A percentile compares a stretch with the other conserved stretches of the same genome.
Conservation (phyloP, 106 monocot genomes). For the Dendrobium officinale region DNA sequence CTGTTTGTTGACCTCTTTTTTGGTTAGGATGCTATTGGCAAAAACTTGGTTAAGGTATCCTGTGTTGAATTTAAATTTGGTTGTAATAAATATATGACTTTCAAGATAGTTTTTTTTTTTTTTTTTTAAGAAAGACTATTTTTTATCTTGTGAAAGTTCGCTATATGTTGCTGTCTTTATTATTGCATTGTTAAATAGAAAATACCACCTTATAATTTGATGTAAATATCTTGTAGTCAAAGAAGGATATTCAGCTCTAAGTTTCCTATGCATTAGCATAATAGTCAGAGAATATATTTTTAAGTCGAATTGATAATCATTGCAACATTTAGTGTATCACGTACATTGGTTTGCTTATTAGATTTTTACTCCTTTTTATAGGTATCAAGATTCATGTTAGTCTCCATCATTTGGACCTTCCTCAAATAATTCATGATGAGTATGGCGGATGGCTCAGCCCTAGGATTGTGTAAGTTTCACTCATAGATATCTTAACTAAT, state of each 20-base stretch:
- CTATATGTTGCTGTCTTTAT: background rate
- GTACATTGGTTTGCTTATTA: background rate
- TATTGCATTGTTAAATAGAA: background rate
- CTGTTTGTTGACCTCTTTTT: no score
- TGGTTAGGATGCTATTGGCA: no score
- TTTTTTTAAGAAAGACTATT: no score
- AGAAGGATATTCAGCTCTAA: background rate
- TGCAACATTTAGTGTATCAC: background rate
- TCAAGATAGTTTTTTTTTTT: no score
- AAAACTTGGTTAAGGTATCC: no score
- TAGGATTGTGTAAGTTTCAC: constrained; percentile 46
- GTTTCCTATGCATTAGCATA: background rate
- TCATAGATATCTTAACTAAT: background rate
- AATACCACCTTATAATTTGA: background rate
- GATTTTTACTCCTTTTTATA: constrained; percentile 6
- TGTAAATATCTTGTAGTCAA: background rate
- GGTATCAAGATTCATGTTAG: constrained; percentile 63
- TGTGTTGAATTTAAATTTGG: no score
- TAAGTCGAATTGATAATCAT: background rate
- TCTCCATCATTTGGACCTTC: constrained; percentile 53
- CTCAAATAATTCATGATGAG: constrained; percentile 72
- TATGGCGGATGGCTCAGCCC: constrained; percentile 68
- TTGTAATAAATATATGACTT: no score
- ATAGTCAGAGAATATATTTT: background rate
- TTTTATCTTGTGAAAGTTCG: background rate